Conservation (phyloP, 768 basidiomycete genomes). For the Auricularia heimuer region DNA sequence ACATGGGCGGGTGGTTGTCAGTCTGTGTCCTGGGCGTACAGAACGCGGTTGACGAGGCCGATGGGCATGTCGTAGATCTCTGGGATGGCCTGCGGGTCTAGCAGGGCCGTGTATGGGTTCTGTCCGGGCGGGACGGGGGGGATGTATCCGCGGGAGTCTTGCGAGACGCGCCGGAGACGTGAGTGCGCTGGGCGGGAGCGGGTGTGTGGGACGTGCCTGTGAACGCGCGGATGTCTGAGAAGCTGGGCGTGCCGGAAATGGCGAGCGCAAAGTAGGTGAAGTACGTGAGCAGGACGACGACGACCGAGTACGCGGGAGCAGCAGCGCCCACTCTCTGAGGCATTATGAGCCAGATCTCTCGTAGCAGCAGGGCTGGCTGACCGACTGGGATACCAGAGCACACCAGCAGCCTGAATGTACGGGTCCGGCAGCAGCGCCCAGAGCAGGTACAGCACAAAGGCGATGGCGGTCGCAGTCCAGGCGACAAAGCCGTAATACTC, state of each 20-base stretch:
- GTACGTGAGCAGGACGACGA: constrained; percentile 66
- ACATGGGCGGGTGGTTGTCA: constrained; percentile 1
- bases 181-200: neutral
- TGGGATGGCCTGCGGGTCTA: constrained; percentile 39
- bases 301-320: constrained; percentile 66
- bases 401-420: constrained; percentile 53
- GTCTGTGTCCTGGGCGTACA: constrained; percentile 30
- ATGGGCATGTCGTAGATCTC: constrained; percentile 77
- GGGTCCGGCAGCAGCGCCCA: constrained; percentile 77
- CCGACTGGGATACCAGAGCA: constrained; percentile 86
- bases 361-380: constrained; percentile 19
- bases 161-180: constrained; percentile 1
- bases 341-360: neutral
- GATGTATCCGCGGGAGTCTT: constrained; percentile 38
- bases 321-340: constrained; percentile 72
- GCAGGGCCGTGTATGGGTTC: constrained; percentile 40
- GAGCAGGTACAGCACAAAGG: constrained; percentile 60
- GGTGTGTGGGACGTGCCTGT: constrained; percentile 32
- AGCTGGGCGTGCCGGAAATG: constrained; percentile 56
- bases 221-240: constrained; percentile 56
- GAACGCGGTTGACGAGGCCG: constrained; percentile 65
- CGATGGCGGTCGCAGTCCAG: constrained; percentile 64
- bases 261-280: constrained; percentile 69
- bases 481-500: constrained; percentile 91
- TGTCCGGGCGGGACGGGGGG: constrained; percentile 31